Percentiles rank a stretch among this genome's conserved stretches.
These are phyloP conservation scores for Fusarium sp. DNA, from an alignment of 2,329 filamentous ascomycete species.

Conservation along the genomic window DNA sequence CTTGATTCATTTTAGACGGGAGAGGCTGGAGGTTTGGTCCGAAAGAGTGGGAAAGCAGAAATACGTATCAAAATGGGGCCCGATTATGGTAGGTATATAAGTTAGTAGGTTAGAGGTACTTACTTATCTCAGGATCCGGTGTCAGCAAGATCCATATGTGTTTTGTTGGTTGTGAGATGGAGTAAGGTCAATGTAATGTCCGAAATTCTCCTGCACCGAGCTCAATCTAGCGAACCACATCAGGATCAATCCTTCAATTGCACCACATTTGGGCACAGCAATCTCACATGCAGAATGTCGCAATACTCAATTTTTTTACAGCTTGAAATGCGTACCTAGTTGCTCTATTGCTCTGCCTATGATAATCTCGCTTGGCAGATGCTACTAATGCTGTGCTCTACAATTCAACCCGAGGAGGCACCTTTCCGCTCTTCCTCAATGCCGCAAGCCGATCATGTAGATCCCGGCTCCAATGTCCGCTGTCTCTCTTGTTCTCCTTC, in stretches of 20 bases:
- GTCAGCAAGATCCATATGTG: constrained; percentile 4
- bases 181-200: background rate
- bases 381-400: constrained; percentile 36
- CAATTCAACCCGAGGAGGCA: constrained; percentile 45
- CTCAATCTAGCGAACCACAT: constrained; percentile 5
- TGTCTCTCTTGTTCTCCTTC: constrained; percentile 49
- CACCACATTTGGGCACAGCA: background rate
- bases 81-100: background rate
- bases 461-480: constrained; percentile 58
- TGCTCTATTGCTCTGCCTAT: background rate
- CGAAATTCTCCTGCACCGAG: constrained; percentile 27
- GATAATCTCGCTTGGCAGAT: background rate
- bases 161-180: background rate
- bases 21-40: too few species aligned
- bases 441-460: constrained; percentile 49
- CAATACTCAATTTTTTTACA: background rate
- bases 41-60: background rate
- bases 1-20: constrained; percentile 19
- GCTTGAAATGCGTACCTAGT: background rate
- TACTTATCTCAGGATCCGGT: background rate
- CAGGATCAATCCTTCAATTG: background rate
- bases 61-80: background rate
- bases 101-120: background rate
- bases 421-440: constrained; percentile 43
- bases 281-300: background rate